Evolutionary conservation across 148 eudicot genomes (phyloP), one percentile per base, ranked within the genome.

Genomic region (Diospyros lotus): DNA sequence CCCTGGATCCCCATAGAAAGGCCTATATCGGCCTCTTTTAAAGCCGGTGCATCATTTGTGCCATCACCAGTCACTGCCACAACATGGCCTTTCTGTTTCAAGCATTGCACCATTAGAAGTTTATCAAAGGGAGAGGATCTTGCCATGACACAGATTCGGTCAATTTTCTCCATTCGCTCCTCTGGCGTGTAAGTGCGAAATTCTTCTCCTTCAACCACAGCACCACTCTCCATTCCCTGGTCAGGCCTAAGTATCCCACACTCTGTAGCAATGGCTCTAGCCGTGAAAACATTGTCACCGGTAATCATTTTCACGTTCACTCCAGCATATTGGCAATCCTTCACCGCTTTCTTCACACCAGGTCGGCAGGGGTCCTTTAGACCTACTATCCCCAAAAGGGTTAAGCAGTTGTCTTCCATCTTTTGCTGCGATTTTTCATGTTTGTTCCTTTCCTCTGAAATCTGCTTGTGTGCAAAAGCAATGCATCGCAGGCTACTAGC

Each of bases 1-100:
- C 75, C 77, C 45, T 75, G 71, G 14, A 75, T 75, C 55, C 77
- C 77, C 77, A 75, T 75, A 28, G 77, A 75, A 44, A 75, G 77
- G 11, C 78, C 78, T 44, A 75, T 75, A 43, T 75, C 78, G 8
- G 78, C 78, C 11, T 75, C 78, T 14, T 67, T 67, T 6, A 75
- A 56, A 7, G 78, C 78, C 15, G 73, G 78, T 1, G 73, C 78
- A 68, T 75, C 78, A 38, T 75, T 75, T 13, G 78, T 67, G 38
- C 78, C 78, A 14, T 75, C 78, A 1, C 78, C 78, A 2, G 78
- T 75, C 18, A 75, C 78, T 1, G 72, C 73, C 1, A 75, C 78
- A 7, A 67, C 78, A 6, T 75, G 78, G 10, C 78, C 72, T 38
- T 56, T 66, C 40, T 75, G 18, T 52, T 52, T 75, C 50, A 75